phyloP scores from a whole-genome alignment of 768 basidiomycete genomes.

The Amylocystis lapponica region DNA sequence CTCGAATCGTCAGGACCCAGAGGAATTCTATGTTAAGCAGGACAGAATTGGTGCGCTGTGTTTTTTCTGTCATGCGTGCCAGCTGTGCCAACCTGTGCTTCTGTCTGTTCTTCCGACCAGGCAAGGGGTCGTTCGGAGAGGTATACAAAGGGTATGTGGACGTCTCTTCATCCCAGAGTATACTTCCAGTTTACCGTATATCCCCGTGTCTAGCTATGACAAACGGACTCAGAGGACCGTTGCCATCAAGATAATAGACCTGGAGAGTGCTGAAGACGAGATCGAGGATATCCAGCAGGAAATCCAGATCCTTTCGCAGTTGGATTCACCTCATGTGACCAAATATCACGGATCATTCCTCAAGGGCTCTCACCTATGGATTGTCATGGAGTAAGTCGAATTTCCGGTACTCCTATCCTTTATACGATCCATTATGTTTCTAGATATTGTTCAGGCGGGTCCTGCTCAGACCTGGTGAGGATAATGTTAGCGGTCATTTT shows the following conservation, averaged over 20 bases:
- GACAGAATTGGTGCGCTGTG: slow-evolving; percentile 77
- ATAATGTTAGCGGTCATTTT: too few relatives aligned
- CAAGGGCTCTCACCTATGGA: slow-evolving; percentile 96
- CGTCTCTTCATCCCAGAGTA: neutral
- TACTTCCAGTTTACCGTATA: slow-evolving; percentile 3
- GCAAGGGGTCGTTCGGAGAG: slow-evolving; percentile 98
- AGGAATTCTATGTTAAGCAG: slow-evolving; percentile 95
- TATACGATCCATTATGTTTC: slow-evolving; percentile 1
- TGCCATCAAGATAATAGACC: slow-evolving; percentile 99
- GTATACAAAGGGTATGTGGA: slow-evolving; percentile 90
- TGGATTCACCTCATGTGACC: slow-evolving; percentile 95
- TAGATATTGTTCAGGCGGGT: slow-evolving; percentile 96
- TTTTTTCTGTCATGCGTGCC: neutral
- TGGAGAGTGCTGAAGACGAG: slow-evolving; percentile 98
- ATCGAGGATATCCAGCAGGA: slow-evolving; percentile 99
- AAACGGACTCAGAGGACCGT: slow-evolving; percentile 94
- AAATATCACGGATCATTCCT: slow-evolving; percentile 97
- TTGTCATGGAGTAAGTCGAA: slow-evolving; percentile 85
- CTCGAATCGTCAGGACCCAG: slow-evolving; percentile 77
- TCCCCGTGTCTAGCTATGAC: slow-evolving; percentile 74
- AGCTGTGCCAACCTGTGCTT: slow-evolving; percentile 1
- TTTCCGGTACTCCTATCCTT: neutral
- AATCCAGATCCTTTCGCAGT: slow-evolving; percentile 93
- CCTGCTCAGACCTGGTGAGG: slow-evolving; percentile 95
- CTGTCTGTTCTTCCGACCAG: slow-evolving; percentile 34